phyloP scores from a whole-genome alignment of 2,329 filamentous ascomycete genomes.

The Claviceps pazoutovae region DNA sequence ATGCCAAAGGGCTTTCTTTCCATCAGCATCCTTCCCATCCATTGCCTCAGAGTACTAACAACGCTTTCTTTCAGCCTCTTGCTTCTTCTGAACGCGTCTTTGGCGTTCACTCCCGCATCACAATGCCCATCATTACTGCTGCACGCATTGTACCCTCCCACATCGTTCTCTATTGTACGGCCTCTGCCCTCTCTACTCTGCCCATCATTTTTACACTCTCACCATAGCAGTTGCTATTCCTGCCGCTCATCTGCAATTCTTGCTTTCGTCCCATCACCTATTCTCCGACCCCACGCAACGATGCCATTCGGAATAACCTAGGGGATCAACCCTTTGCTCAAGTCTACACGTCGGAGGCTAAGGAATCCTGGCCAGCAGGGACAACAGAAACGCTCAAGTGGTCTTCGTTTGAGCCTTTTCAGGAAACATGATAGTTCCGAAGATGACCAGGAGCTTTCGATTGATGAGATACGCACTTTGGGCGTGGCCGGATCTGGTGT shows the following conservation, averaged over 20 bases:
- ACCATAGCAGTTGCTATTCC: neutral
- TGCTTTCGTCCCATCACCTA: neutral
- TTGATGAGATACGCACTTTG: neutral
- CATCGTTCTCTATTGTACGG: neutral
- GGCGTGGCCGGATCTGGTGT: neutral
- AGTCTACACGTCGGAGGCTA: neutral
- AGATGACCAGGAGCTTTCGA: neutral
- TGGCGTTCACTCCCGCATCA: neutral
- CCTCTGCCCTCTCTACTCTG: neutral
- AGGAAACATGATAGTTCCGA: neutral
- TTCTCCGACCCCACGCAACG: neutral
- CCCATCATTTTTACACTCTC: neutral
- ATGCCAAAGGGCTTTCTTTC: neutral
- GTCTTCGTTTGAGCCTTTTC: neutral
- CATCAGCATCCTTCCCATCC: neutral
- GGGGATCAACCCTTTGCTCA: slow-evolving; percentile 1
- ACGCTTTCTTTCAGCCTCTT: neutral
- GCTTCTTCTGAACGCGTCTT: neutral
- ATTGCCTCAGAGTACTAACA: neutral
- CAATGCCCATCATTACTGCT: neutral
- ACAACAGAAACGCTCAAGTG: neutral
- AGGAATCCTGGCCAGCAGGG: neutral
- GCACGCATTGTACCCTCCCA: neutral
- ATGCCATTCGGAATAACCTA: slow-evolving; percentile 2
- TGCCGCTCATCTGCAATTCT: neutral